Percentiles rank a stretch among this genome's conserved stretches.
phyloP scores from a whole-genome alignment of 2,329 filamentous ascomycete genomes.

The Clonostachys sp. region DNA sequence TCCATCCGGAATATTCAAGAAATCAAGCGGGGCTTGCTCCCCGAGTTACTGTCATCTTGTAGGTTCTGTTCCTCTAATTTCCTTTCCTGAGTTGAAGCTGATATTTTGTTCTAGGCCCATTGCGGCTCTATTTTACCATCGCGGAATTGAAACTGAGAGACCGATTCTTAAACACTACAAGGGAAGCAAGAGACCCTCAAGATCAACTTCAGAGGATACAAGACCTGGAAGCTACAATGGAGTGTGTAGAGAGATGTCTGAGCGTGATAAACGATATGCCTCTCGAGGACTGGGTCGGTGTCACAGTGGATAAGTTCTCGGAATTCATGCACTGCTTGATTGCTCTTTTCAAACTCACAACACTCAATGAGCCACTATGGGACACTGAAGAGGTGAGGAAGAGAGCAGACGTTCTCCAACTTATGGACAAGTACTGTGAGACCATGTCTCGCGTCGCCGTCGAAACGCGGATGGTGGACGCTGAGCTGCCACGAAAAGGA shows the following conservation, averaged over 20 bases:
- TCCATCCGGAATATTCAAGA: too few species aligned
- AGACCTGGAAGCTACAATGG: slow-evolving; percentile 5
- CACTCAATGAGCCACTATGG: slow-evolving; percentile 5
- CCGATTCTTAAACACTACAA: too few species aligned
- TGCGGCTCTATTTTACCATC: too few species aligned
- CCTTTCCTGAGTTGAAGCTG: too few species aligned
- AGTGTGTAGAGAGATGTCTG: slow-evolving; percentile 3
- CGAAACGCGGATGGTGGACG: slow-evolving; percentile 4
- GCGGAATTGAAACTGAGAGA: too few species aligned
- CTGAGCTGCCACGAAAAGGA: slow-evolving; percentile 2
- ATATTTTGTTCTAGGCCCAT: too few species aligned
- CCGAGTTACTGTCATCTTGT: too few species aligned
- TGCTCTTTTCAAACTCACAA: slow-evolving; percentile 8
- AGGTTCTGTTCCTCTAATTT: too few species aligned
- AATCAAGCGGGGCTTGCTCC: too few species aligned
- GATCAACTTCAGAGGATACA: slow-evolving; percentile 2
- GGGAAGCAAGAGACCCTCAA: not conserved
- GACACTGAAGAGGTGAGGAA: slow-evolving; percentile 4
- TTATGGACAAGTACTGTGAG: slow-evolving; percentile 5
- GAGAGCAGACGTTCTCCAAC: slow-evolving; percentile 5
- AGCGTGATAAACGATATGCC: slow-evolving; percentile 1
- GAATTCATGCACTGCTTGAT: slow-evolving; percentile 7
- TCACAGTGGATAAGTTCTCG: slow-evolving; percentile 8
- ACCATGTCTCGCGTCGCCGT: slow-evolving; percentile 1
- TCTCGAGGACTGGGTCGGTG: slow-evolving; percentile 4